Evolutionary conservation across 2,329 filamentous ascomycete species (phyloP).

Genomic region (Cladophialophora bantiana): DNA sequence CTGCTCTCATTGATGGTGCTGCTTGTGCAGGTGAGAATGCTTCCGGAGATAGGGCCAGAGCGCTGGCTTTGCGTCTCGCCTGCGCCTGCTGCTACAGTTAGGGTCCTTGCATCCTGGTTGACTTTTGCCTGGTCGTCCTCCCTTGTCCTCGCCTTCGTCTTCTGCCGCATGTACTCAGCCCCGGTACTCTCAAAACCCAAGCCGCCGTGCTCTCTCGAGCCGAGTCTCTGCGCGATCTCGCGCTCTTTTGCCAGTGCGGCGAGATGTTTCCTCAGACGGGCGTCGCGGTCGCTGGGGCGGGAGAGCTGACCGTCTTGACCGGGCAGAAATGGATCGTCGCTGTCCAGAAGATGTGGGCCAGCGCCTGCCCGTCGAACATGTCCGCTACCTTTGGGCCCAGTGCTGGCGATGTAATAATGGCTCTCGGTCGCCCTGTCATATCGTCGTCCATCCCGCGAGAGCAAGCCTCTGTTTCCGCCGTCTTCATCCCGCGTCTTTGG

Average conservation of each 20-base stretch:
- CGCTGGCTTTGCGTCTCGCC: constrained; percentile 4
- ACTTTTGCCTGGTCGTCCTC: background rate
- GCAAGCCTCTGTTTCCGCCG: constrained; percentile 37
- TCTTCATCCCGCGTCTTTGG: constrained; percentile 7
- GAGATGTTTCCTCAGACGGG: constrained; percentile 52
- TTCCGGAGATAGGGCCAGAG: constrained; percentile 4
- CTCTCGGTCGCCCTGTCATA: constrained; percentile 53
- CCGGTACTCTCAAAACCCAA: constrained; percentile 48
- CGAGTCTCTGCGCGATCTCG: constrained; percentile 53
- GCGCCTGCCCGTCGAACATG: background rate
- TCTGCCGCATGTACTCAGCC: constrained; percentile 53
- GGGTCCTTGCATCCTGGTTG: background rate
- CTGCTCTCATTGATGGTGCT: constrained; percentile 21
- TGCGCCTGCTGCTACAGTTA: background rate
- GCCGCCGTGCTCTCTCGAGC: constrained; percentile 36
- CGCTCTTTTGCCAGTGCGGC: constrained; percentile 53
- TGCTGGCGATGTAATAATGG: constrained; percentile 52
- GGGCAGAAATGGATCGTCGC: constrained; percentile 50
- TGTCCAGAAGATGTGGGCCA: constrained; percentile 1
- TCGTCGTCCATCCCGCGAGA: constrained; percentile 37
- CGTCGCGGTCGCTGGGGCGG: constrained; percentile 50
- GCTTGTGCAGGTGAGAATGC: constrained; percentile 18
- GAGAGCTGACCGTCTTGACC: constrained; percentile 45
- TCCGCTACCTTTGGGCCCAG: constrained; percentile 17
- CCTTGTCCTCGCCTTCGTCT: constrained; percentile 14